phyloP scores from a whole-genome alignment of 805 yeast genomes.

The Nakazawaea peltata region DNA sequence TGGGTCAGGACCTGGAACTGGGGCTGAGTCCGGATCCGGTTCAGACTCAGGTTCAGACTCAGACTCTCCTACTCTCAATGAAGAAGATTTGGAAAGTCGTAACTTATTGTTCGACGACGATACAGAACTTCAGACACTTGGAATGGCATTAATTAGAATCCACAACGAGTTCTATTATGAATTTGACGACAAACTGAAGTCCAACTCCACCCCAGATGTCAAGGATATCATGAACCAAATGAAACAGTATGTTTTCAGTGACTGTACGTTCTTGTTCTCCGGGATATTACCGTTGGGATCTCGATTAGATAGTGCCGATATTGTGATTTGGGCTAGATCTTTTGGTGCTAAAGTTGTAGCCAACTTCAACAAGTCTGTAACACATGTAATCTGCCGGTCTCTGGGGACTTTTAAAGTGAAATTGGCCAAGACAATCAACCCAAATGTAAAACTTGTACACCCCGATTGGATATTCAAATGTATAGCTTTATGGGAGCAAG shows the following conservation, averaged over 20 bases:
- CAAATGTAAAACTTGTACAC: constrained; percentile 65
- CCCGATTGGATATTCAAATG: constrained; percentile 92
- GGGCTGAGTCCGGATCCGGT: background rate
- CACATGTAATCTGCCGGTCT: constrained; percentile 81
- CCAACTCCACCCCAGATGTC: constrained; percentile 46
- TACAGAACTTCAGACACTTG: constrained; percentile 59
- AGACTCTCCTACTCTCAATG: background rate
- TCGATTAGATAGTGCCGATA: constrained; percentile 66
- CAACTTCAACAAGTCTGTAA: constrained; percentile 64
- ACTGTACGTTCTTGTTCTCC: constrained; percentile 67
- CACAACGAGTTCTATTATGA: constrained; percentile 60
- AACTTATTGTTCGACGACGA: constrained; percentile 73
- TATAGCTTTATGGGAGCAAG: constrained; percentile 67
- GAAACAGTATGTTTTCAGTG: constrained; percentile 61
- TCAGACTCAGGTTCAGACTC: background rate
- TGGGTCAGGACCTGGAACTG: background rate
- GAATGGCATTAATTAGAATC: constrained; percentile 51
- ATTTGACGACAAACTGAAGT: constrained; percentile 23
- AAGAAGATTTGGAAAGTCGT: constrained; percentile 21
- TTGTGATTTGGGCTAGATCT: constrained; percentile 85
- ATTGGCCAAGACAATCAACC: constrained; percentile 58
- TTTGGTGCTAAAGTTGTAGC: constrained; percentile 84
- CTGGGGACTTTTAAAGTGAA: constrained; percentile 81
- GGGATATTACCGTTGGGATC: constrained; percentile 88
- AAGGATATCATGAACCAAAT: constrained; percentile 65